A percentile compares a stretch with the other conserved stretches of the same genome.
These are phyloP conservation scores for Tillandsia leiboldiana DNA, from an alignment of 176 grass and related monocot genomes.

Conservation along the genomic window DNA sequence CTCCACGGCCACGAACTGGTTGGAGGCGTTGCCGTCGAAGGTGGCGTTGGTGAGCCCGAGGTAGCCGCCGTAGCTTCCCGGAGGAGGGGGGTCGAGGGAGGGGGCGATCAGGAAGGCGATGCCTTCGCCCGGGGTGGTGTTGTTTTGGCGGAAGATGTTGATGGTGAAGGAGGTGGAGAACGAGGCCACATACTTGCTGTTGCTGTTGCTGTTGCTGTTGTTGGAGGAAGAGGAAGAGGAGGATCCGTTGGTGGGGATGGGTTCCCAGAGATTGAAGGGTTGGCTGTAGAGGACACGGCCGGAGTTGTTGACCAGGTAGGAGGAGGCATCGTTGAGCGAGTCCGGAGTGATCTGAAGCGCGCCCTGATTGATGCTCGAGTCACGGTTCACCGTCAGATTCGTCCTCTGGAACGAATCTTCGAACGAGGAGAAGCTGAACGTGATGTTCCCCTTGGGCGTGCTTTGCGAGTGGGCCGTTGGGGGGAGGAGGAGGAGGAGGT, in stretches of 20 bases:
- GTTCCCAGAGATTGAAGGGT: conserved; percentile 38
- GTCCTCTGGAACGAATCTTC: fast-evolving
- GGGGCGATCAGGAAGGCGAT: conserved; percentile 60
- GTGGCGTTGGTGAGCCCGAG: conserved; percentile 70
- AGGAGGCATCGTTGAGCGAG: not conserved
- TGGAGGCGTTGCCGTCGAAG: conserved; percentile 32
- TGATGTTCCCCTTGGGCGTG: conserved; percentile 6
- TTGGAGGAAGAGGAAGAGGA: too few species aligned
- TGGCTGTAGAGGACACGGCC: conserved; percentile 39
- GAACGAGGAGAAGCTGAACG: conserved; percentile 44
- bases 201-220: too few species aligned
- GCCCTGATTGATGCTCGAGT: conserved; percentile 11
- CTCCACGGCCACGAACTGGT: conserved; percentile 66
- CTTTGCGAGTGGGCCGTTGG: conserved; percentile 10
- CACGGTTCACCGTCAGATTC: conserved; percentile 14
- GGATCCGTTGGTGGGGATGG: conserved; percentile 1
- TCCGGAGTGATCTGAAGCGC: conserved; percentile 88
- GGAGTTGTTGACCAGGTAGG: conserved; percentile 28
- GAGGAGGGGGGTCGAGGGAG: not conserved
- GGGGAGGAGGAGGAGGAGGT: conserved; percentile 11
- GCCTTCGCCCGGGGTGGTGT: conserved; percentile 35
- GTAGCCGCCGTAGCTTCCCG: conserved; percentile 27
- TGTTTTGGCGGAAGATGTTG: conserved; percentile 37
- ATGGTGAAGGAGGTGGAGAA: conserved; percentile 56
- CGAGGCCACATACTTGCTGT: conserved; percentile 28